phyloP scores from a whole-genome alignment of 345 rosid genomes.

The Ceriops zippeliana region DNA sequence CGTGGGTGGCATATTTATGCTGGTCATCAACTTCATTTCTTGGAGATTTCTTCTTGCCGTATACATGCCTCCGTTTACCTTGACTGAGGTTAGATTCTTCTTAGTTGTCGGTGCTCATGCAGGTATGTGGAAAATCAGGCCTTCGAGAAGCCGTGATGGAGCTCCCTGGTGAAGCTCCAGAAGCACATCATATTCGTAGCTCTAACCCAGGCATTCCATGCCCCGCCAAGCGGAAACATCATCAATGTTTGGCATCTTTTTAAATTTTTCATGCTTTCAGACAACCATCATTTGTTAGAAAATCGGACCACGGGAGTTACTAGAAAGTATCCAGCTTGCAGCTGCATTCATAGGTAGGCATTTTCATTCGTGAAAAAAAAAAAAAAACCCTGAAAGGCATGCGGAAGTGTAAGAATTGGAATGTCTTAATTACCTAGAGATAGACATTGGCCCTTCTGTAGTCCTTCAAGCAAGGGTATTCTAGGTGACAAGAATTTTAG shows the following conservation, averaged over 20 bases:
- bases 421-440: too few species aligned
- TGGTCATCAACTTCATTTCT: neutral
- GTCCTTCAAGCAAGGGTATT: too few species aligned
- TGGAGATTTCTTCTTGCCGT: neutral
- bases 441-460: too few species aligned
- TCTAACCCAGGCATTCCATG: slow-evolving; percentile 54
- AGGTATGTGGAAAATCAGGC: slow-evolving; percentile 53
- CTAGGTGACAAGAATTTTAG: too few species aligned
- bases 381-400: too few species aligned
- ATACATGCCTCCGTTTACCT: too few species aligned
- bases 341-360: neutral
- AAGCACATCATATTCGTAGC: slow-evolving; percentile 45
- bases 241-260: slow-evolving; percentile 16
- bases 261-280: slow-evolving; percentile 43
- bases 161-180: slow-evolving; percentile 49
- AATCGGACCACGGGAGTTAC: neutral
- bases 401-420: too few species aligned
- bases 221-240: slow-evolving; percentile 12
- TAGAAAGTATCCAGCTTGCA: slow-evolving; percentile 6
- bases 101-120: slow-evolving; percentile 11
- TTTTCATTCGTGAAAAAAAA: too few species aligned
- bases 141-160: slow-evolving; percentile 53
- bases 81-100: neutral
- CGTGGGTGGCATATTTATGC: neutral
- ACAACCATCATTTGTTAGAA: slow-evolving; percentile 13